Evolutionary conservation across 176 grass and related monocot species (phyloP), one percentile per base, ranked within the genome.

Genomic region (Typha latifolia): DNA sequence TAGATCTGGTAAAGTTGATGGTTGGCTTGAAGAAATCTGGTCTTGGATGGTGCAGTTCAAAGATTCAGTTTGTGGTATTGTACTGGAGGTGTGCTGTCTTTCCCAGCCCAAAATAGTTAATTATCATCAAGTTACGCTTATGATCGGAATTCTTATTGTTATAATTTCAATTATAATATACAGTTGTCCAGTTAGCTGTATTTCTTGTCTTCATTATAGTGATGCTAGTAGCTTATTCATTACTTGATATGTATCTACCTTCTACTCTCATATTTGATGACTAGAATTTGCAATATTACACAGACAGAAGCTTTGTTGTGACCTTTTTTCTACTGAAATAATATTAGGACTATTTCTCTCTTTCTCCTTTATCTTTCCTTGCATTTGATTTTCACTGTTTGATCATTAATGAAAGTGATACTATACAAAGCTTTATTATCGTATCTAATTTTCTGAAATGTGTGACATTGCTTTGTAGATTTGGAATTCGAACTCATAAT

Each of bases 1-100:
- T 61, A 63, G 68, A 29, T 66, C 50, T 65, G 88, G 88, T 72
- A 91, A 77, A 75, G 72, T 96, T 79, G 85, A 96, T 26, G 66
- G 69, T 77, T 96, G 93, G 93, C 88, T 96, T 76, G 82, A 96
- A 82, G 88, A 89, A 61, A 75, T 84, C 51, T 96, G 93, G 93
- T 69, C 72, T 68, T 91, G 85, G 85, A 89, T 89, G 82, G 69
- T 91, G 49, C 82, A 86, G 62, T 89, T 96, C 59, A 96, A 99
- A 84, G 95, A 90, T 72, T 69, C 71, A 72, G 72, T 94, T 27
- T 23, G 66, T 72, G 72, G 67, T 79, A 69, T 96, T 51, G 61
- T 89, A 29, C 63, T 53, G 71, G 88, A 91, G 93, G 93, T 83
- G 84, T 64, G 66, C 71, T 55, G 26, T 26, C 53, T 59, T 59